phyloP scores from a whole-genome alignment of 345 rosid species.

The Boechera stricta region DNA sequence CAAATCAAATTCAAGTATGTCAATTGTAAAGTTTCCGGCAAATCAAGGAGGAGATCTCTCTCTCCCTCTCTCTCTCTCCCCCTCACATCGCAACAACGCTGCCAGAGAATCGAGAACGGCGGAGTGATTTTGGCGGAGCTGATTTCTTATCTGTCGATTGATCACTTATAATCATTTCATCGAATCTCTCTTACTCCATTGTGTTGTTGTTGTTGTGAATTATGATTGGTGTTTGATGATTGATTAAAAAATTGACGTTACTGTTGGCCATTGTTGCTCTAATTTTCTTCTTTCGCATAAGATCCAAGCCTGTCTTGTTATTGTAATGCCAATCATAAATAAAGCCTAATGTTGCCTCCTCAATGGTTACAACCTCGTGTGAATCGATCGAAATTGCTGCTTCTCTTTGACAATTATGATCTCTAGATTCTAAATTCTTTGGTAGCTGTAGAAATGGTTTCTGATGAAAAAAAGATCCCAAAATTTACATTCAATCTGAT shows the following conservation, averaged over 20 bases:
- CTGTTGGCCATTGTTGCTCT: neutral
- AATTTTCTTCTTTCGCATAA: neutral
- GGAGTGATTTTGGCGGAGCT: constrained; percentile 11
- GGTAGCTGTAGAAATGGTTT: neutral
- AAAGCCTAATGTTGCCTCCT: neutral
- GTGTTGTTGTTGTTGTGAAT: neutral
- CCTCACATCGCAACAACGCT: neutral
- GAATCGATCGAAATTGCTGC: neutral
- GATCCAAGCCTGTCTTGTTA: constrained; percentile 12
- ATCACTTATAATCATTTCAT: neutral
- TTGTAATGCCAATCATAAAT: neutral
- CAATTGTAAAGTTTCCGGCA: neutral
- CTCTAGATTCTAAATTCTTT: neutral
- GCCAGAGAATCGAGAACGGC: constrained; percentile 14
- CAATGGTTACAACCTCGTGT: too few species aligned
- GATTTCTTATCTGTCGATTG: neutral
- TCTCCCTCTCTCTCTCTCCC: neutral
- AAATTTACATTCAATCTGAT: neutral
- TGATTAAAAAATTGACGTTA: constrained; percentile 4
- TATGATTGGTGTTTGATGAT: constrained; percentile 3
- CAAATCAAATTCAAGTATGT: too few species aligned
- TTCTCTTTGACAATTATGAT: neutral
- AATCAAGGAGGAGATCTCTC: constrained; percentile 29
- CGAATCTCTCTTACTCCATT: constrained; percentile 10
- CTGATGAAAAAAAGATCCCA: too few species aligned